Base-by-base conservation (phyloP, 1,139 yeast genomes). In the Suhomyces yuchorum region DNA sequence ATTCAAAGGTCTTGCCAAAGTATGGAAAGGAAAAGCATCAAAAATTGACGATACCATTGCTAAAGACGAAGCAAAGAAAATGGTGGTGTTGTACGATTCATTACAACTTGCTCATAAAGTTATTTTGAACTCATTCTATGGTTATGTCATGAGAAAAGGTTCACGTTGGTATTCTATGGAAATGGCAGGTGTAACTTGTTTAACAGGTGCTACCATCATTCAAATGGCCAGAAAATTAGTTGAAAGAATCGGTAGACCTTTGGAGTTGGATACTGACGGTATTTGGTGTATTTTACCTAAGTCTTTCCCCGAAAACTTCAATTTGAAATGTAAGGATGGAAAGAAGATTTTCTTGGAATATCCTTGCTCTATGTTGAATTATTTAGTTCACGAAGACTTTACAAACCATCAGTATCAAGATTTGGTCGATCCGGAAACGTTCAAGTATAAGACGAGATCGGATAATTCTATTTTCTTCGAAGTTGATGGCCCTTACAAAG, bases 111-210 rank as follows among this genome's bases (percentile, higher is more conserved):
- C 99, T 0, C 99, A 95, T 65, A 95, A 95, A 62, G 98, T 93
- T 60, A 95, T 95, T 71, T 77, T 95, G 60, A 95, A 95, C 62
- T 93, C 99, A 0, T 95, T 95, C 63, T 95, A 95, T 60, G 99
- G 99, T 41, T 95, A 95, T 62, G 99, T 93, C 19, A 95, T 95
- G 99, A 81, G 99, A 69, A 95, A 93, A 62, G 99, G 99, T 32
- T 92, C 98, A 0, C 79, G 99, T 53, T 95, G 99, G 99, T 95
- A 92, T 61, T 93, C 99, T 0, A 92, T 95, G 96, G 99, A 93
- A 67, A 95, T 95, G 99, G 99, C 99, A 0, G 99, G 99, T 53
- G 96, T 95, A 15, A 95, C 99, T 0, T 95, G 99, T 77, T 77
- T 92, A 46, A 95, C 99, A 0, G 99, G 99, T 50, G 97, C 99